A percentile compares a stretch with the other conserved stretches of the same genome.
Conservation (phyloP, 139 green algal species). For the Chlorella sorokiniana region DNA sequence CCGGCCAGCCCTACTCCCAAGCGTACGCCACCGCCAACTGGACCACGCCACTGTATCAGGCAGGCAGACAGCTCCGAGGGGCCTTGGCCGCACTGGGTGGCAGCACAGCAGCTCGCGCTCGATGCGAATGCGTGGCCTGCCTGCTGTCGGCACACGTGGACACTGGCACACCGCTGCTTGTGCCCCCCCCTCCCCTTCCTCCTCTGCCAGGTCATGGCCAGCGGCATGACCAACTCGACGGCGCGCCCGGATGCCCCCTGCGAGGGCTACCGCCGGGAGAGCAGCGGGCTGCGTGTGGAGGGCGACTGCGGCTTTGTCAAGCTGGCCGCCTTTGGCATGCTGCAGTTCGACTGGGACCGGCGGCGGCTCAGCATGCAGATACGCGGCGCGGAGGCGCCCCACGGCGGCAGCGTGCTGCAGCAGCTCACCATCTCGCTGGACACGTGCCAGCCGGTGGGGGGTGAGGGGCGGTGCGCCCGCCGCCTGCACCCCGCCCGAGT, state of each 20-base stretch:
- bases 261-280: conserved; percentile 17
- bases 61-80: neutral
- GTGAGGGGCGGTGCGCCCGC: neutral
- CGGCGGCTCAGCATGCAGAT: conserved; percentile 32
- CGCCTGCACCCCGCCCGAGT: neutral
- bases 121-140: too few relatives aligned
- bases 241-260: conserved; percentile 1
- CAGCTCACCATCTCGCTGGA: conserved; percentile 25
- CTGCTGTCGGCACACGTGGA: neutral
- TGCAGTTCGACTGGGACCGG: conserved; percentile 8
- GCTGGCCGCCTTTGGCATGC: conserved; percentile 18
- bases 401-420: conserved; percentile 27
- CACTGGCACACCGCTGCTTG: neutral
- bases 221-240: conserved; percentile 23
- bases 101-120: too few relatives aligned
- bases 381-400: conserved; percentile 9
- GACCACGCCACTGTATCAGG: conserved; percentile 20
- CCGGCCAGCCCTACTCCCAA: neutral
- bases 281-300: conserved; percentile 6
- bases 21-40: neutral
- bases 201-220: conserved; percentile 2
- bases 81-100: too few relatives aligned
- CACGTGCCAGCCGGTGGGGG: conserved; percentile 1
- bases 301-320: conserved; percentile 27
- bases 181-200: neutral